Conservation (phyloP, 495 filamentous ascomycete genomes). For the Haplographium delicatum region DNA sequence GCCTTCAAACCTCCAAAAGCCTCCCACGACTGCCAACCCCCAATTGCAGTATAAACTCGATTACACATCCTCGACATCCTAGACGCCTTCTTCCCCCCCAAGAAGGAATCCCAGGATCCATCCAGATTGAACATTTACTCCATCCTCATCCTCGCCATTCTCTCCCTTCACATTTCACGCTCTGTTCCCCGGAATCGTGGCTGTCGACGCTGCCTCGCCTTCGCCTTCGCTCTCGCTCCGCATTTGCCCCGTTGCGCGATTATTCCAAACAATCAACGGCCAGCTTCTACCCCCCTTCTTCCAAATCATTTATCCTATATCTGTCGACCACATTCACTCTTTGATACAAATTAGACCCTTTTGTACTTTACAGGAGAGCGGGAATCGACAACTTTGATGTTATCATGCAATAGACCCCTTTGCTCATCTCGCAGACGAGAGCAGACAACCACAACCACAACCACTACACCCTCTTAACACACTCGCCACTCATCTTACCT, state of each 20-base stretch:
- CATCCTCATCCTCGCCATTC: background rate
- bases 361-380: too few species aligned
- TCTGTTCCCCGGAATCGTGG: too few species aligned
- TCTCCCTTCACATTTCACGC: background rate
- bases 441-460: conserved; percentile 10
- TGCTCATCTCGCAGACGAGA: conserved; percentile 11
- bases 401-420: conserved; percentile 19
- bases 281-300: background rate
- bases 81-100: too few species aligned
- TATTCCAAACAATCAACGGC: too few species aligned
- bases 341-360: too few species aligned
- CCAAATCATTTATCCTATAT: background rate
- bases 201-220: background rate
- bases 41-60: too few species aligned
- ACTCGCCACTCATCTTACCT: conserved; percentile 9
- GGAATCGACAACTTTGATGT: background rate
- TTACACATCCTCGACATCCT: too few species aligned
- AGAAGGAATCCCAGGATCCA: too few species aligned
- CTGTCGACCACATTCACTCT: background rate
- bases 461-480: conserved; percentile 5
- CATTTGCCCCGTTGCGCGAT: too few species aligned
- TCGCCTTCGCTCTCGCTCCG: background rate
- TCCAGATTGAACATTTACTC: background rate
- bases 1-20: too few species aligned
- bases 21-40: too few species aligned